phyloP scores from a whole-genome alignment of 352 stramenopile species.

The Pythium folliculosum region DNA sequence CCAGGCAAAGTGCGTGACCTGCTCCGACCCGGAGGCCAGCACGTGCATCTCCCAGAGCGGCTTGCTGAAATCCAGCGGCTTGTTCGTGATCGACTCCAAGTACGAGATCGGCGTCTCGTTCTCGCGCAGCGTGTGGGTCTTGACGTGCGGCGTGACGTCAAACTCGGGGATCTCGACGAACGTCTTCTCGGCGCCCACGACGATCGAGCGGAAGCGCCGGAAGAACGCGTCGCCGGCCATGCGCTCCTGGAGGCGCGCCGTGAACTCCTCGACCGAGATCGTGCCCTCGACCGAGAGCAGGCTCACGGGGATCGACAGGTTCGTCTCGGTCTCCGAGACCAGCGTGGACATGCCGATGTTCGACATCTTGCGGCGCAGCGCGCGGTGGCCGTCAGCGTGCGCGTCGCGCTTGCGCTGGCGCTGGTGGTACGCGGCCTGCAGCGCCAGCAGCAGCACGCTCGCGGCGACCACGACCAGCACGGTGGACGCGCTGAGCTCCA shows the following conservation, averaged over 20 bases:
- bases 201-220: conserved; percentile 64
- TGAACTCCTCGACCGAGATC: conserved; percentile 46
- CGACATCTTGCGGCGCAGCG: conserved; percentile 60
- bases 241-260: conserved; percentile 49
- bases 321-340: conserved; percentile 70
- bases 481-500: conserved; percentile 23
- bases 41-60: conserved; percentile 80
- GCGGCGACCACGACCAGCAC: conserved; percentile 35
- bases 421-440: conserved; percentile 32
- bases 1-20: conserved; percentile 58
- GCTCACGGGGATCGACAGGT: conserved; percentile 75
- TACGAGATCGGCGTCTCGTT: conserved; percentile 62
- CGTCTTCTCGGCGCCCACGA: conserved; percentile 43
- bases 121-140: conserved; percentile 51
- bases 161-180: conserved; percentile 66
- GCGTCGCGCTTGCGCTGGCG: conserved; percentile 17
- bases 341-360: conserved; percentile 75
- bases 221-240: conserved; percentile 68
- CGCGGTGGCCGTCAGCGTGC: conserved; percentile 4
- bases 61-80: conserved; percentile 60
- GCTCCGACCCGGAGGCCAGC: conserved; percentile 40
- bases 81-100: conserved; percentile 74
- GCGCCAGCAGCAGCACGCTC: conserved; percentile 33
- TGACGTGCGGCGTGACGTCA: conserved; percentile 54
- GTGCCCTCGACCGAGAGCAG: conserved; percentile 58